A percentile compares a stretch with the other conserved stretches of the same genome.
phyloP scores from a whole-genome alignment of 768 basidiomycete genomes.

The Steccherinum ochraceum region DNA sequence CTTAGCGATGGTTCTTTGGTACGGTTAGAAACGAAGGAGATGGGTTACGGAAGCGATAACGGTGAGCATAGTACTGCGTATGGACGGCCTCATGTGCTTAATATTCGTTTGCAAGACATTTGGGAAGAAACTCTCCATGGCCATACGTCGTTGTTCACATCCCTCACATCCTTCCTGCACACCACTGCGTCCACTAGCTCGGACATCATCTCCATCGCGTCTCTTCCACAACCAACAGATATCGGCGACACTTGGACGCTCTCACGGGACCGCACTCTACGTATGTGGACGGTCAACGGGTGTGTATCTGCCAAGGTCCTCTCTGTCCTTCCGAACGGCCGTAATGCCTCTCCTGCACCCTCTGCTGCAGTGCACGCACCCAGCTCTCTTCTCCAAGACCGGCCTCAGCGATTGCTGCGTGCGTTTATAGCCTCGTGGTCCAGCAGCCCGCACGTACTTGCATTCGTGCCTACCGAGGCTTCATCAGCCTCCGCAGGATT shows the following conservation, averaged over 20 bases:
- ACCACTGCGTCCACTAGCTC: slow-evolving; percentile 39
- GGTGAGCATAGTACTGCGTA: slow-evolving; percentile 36
- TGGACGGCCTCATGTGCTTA: background rate
- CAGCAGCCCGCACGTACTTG: slow-evolving; percentile 43
- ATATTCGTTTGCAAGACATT: slow-evolving; percentile 38
- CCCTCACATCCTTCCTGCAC: slow-evolving; percentile 59
- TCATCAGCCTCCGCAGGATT: slow-evolving; percentile 68
- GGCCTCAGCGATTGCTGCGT: slow-evolving; percentile 57
- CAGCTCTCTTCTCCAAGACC: slow-evolving; percentile 48
- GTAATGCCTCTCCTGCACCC: slow-evolving; percentile 26
- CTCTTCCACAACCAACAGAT: slow-evolving; percentile 71
- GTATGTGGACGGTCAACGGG: slow-evolving; percentile 78
- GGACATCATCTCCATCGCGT: slow-evolving; percentile 67
- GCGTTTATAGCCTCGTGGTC: slow-evolving; percentile 43
- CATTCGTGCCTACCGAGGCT: slow-evolving; percentile 64
- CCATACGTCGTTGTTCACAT: slow-evolving; percentile 60
- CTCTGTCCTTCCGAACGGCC: slow-evolving; percentile 25
- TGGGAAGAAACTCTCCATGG: slow-evolving; percentile 66
- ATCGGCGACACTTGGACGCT: slow-evolving; percentile 75
- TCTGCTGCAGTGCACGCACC: slow-evolving; percentile 23
- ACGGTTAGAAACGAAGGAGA: slow-evolving; percentile 59
- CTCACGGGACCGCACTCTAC: slow-evolving; percentile 78
- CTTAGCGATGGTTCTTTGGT: slow-evolving; percentile 58
- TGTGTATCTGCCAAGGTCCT: slow-evolving; percentile 62
- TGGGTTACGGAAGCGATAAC: slow-evolving; percentile 46